These are phyloP conservation scores for Mortierella hygrophila DNA, from an alignment of 192 early-diverging fungal genomes.

Conservation along the genomic window DNA sequence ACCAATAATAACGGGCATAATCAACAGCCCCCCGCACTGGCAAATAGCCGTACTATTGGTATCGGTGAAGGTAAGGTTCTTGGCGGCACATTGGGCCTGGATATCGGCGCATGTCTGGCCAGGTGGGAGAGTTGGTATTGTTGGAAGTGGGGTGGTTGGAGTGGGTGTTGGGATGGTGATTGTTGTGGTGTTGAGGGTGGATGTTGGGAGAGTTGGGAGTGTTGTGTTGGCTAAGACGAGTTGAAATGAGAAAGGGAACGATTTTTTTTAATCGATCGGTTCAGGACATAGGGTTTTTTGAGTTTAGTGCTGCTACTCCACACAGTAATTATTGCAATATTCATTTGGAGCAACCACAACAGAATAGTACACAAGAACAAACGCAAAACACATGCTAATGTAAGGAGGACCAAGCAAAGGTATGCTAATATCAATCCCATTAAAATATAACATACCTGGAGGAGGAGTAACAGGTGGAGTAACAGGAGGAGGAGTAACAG, in stretches of 20 bases:
- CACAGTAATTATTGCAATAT: slow-evolving; percentile 5
- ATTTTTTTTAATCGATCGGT: too few species aligned
- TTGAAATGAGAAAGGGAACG: background rate
- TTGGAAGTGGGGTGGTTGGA: slow-evolving; percentile 6
- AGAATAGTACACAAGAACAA: background rate
- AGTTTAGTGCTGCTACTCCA: background rate
- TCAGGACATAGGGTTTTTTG: background rate
- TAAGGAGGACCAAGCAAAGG: background rate
- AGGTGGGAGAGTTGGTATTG: slow-evolving; percentile 2
- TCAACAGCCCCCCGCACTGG: background rate
- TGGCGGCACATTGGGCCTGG: slow-evolving; percentile 39
- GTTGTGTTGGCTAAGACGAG: background rate
- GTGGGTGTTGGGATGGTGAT: background rate
- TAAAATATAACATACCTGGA: background rate
- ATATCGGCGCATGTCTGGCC: slow-evolving; percentile 27
- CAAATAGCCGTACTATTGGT: background rate
- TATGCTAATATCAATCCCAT: background rate
- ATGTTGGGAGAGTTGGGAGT: background rate
- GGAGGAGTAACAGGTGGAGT: background rate
- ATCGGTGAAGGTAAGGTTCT: background rate
- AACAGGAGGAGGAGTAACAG: background rate
- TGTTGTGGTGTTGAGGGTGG: background rate
- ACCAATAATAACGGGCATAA: background rate
- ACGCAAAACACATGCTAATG: background rate
- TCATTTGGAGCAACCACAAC: background rate